These are phyloP conservation scores for Cladosporium phlei DNA, from an alignment of 2,329 filamentous ascomycete species.

Conservation along the genomic window DNA sequence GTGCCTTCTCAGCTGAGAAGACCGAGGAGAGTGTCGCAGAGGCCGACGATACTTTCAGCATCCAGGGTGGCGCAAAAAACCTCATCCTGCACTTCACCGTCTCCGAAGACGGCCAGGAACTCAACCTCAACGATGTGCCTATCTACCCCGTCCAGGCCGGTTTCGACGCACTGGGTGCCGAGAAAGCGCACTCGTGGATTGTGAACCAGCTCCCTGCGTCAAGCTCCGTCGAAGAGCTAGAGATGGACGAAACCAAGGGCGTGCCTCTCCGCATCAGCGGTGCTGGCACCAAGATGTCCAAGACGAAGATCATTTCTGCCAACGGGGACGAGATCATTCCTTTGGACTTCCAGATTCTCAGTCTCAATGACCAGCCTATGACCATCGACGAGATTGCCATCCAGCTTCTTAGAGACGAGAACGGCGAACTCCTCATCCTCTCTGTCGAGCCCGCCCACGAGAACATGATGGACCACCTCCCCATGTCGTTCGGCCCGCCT, in stretches of 20 bases:
- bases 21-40: conserved; percentile 20
- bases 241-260: conserved; percentile 27
- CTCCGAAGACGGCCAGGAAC: conserved; percentile 39
- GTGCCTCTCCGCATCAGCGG: conserved; percentile 32
- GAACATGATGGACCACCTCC: conserved; percentile 12
- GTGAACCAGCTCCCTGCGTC: conserved; percentile 8
- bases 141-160: conserved; percentile 44
- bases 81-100: conserved; percentile 50
- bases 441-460: conserved; percentile 11
- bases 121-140: conserved; percentile 57
- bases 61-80: conserved; percentile 30
- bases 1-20: conserved; percentile 40
- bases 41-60: conserved; percentile 24
- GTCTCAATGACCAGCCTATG: conserved; percentile 48
- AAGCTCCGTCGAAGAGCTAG: conserved; percentile 7
- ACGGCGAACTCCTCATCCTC: conserved; percentile 53
- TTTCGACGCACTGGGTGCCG: conserved; percentile 7
- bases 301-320: conserved; percentile 45
- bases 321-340: conserved; percentile 50
- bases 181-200: conserved; percentile 6
- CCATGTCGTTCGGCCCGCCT: conserved; percentile 16
- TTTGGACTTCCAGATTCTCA: conserved; percentile 55
- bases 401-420: conserved; percentile 56
- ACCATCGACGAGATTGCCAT: conserved; percentile 56
- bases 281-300: conserved; percentile 34